phyloP scores from a whole-genome alignment of 148 eudicot genomes.

The Bassia scoparia region DNA sequence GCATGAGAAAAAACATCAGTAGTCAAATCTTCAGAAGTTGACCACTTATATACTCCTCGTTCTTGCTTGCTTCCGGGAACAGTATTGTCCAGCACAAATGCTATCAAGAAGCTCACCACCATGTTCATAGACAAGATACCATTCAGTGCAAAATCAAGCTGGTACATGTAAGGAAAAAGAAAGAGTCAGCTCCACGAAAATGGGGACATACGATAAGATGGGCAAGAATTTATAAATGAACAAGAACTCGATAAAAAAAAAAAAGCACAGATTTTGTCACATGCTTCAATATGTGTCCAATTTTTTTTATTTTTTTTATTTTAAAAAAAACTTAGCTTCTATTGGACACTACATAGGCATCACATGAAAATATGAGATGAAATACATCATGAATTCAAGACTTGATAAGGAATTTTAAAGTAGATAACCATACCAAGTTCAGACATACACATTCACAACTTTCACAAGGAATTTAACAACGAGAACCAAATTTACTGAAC shows the following conservation, averaged over 20 bases:
- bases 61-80: constrained; percentile 83
- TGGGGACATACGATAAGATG: not conserved
- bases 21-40: constrained; percentile 55
- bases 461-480: not conserved
- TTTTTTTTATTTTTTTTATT: too few species aligned
- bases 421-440: not conserved
- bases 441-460: too few species aligned
- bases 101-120: constrained; percentile 85
- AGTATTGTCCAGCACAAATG: constrained; percentile 77
- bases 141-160: constrained; percentile 85
- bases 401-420: not conserved
- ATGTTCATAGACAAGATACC: constrained; percentile 79
- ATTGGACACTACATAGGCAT: not conserved
- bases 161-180: constrained; percentile 21
- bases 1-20: constrained; percentile 49
- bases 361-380: too few species aligned
- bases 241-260: not conserved
- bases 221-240: not conserved
- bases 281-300: not conserved
- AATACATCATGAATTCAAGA: not conserved
- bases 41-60: constrained; percentile 79
- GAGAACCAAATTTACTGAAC: not conserved
- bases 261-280: not conserved
- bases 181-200: constrained; percentile 7
- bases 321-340: not conserved